Evolutionary conservation across 2,329 filamentous ascomycete genomes (phyloP).

Genomic region (Claviceps pazoutovae): DNA sequence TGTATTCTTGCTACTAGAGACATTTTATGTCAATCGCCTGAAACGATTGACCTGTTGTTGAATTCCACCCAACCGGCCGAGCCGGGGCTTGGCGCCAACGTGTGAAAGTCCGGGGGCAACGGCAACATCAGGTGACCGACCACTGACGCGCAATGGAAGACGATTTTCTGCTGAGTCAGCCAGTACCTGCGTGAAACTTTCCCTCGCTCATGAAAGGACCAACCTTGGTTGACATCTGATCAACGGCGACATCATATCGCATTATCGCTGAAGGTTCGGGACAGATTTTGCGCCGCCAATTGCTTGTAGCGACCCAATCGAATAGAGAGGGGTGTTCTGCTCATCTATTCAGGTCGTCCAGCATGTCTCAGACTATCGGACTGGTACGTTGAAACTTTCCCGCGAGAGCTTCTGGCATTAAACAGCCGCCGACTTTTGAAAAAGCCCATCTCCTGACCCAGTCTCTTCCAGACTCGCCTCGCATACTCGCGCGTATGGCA

Average conservation of each 20-base stretch:
- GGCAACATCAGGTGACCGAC: constrained; percentile 3
- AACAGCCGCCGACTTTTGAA: neutral
- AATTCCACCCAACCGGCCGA: constrained; percentile 13
- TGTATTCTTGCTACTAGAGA: constrained; percentile 15
- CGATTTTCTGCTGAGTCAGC: constrained; percentile 3
- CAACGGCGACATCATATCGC: neutral
- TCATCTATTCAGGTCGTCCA: constrained; percentile 13
- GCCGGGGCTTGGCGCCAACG: neutral
- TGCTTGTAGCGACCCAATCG: neutral
- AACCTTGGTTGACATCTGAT: neutral
- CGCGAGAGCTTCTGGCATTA: neutral
- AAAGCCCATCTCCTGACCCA: neutral
- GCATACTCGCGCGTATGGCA: constrained; percentile 97
- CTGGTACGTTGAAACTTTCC: constrained; percentile 36
- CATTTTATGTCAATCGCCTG: constrained; percentile 9
- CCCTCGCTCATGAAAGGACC: neutral
- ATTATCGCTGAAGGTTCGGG: neutral
- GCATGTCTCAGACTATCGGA: constrained; percentile 69
- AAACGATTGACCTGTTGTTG: constrained; percentile 16
- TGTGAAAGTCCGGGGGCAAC: neutral
- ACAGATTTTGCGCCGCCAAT: neutral
- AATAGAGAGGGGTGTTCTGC: constrained; percentile 7
- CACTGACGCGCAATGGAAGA: neutral
- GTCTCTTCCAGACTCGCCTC: constrained; percentile 59
- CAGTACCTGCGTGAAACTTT: neutral